phyloP scores from a whole-genome alignment of 179 eudicot species.

The Beta corolliflora region DNA sequence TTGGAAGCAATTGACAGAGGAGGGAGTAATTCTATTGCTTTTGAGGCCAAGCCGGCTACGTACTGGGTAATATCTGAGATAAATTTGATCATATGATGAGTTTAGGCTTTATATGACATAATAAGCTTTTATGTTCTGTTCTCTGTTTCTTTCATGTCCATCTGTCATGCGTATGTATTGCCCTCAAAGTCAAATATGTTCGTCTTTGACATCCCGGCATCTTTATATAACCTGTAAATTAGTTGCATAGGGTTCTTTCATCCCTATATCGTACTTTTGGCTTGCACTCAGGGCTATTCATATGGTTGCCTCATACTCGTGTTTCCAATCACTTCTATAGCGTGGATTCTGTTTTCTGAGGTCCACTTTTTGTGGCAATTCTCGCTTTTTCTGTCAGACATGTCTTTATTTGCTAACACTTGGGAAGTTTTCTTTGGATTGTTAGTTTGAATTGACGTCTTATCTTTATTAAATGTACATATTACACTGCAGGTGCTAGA shows the following conservation, averaged over 20 bases:
- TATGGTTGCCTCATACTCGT: background rate
- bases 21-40: constrained; percentile 57
- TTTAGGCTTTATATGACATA: constrained; percentile 1
- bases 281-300: background rate
- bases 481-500: constrained; percentile 72
- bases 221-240: background rate
- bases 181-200: background rate
- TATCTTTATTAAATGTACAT: background rate
- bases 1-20: constrained; percentile 96
- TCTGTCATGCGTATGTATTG: background rate
- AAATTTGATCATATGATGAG: constrained; percentile 7
- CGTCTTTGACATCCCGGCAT: background rate
- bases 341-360: background rate
- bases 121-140: background rate
- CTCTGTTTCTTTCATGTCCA: background rate
- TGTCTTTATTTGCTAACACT: background rate
- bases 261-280: background rate
- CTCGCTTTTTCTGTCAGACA: background rate
- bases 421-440: background rate
- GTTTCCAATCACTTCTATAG: background rate
- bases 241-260: background rate
- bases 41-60: constrained; percentile 74
- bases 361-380: background rate
- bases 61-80: constrained; percentile 63
- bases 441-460: background rate